Base-by-base conservation (phyloP, 2,329 filamentous ascomycete genomes). In the Talaromyces sp. region DNA sequence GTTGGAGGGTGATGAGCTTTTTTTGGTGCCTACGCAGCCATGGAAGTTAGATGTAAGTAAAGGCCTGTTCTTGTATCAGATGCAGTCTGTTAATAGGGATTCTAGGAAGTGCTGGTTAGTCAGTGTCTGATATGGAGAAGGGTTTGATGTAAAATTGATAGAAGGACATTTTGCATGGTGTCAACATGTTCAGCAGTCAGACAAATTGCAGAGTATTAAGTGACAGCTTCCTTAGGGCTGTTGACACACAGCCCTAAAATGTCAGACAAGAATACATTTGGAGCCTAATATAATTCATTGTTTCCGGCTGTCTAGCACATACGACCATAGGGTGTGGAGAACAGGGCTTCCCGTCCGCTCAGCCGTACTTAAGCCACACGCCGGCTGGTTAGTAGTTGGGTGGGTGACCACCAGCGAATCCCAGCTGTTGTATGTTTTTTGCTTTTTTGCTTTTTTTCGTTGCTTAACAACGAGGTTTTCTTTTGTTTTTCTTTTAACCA, bases 321-420 rank as follows among this genome's bases (percentile, higher is more conserved):
- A 52, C 48, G 48, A 52, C 27, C 48, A 52, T 52, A 52, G 48
- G 48, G 48, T 52, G 48, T 52, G 48, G 48, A 52, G 33, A 52
- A 52, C 48, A 52, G 48, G 48, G 48, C 48, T 52, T 52, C 48
- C 48, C 48, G 48, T 52, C 48, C 48, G 24, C 48, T 52, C 27
- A 52, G 48, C 48, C 48, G 48, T 52, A 52, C 48, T 52, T 52
- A 52, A 52, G 48, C 48, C 48, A 52, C 48, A 52, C 48, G 48
- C 48, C 24, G 48, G 48, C 16, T 52, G 48, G 48, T 52, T 52
- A 52, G 48, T 52, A 52, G 48, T 52, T 52, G 48, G 48, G 48
- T 52, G 48, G 48, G 47, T 50, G 47, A 50, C 47, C 47, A 52
- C 48, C 48, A 52, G 48, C 48, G 48, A 52, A 52, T 52, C 48